Evolutionary conservation across 2,329 filamentous ascomycete genomes (phyloP).

Genomic region (Colletotrichum spaethianum): DNA sequence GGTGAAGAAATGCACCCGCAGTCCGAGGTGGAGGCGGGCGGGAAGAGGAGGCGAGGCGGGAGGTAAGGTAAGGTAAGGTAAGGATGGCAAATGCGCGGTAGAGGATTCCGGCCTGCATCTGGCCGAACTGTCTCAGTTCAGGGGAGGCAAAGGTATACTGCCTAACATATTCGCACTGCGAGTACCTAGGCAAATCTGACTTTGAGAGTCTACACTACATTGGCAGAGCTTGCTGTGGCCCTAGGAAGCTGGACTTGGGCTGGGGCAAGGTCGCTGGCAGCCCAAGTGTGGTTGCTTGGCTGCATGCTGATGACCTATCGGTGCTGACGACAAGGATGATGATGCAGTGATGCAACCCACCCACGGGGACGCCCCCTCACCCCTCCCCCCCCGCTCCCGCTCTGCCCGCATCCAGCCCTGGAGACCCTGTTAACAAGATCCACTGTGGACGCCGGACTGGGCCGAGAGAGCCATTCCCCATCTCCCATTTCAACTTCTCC

Average conservation of each 20-base stretch:
- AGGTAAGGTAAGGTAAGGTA: too few species aligned
- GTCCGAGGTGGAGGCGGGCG: neutral
- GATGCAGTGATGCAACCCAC: conserved; percentile 24
- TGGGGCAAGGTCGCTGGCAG: neutral
- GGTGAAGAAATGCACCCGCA: neutral
- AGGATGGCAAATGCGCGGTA: neutral
- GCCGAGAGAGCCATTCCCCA: conserved; percentile 9
- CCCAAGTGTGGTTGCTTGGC: neutral
- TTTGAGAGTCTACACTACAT: neutral
- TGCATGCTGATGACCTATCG: neutral
- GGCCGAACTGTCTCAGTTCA: conserved; percentile 1
- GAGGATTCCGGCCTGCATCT: conserved; percentile 6
- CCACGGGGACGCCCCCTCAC: neutral
- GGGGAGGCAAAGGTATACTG: neutral
- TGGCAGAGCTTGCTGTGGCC: neutral
- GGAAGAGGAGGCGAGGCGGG: neutral
- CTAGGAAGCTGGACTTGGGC: neutral
- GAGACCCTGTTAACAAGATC: conserved; percentile 16
- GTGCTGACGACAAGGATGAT: conserved; percentile 23
- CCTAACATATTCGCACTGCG: neutral
- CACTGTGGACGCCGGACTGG: conserved; percentile 31
- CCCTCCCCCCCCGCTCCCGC: conserved; percentile 21
- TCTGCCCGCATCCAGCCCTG: conserved; percentile 15
- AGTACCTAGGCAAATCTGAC: neutral
- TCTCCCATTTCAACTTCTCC: conserved; percentile 8